Evolutionary conservation across 139 green algal species (phyloP), one percentile per base, ranked within the genome.

Genomic region (Chlamydomonas incerta): DNA sequence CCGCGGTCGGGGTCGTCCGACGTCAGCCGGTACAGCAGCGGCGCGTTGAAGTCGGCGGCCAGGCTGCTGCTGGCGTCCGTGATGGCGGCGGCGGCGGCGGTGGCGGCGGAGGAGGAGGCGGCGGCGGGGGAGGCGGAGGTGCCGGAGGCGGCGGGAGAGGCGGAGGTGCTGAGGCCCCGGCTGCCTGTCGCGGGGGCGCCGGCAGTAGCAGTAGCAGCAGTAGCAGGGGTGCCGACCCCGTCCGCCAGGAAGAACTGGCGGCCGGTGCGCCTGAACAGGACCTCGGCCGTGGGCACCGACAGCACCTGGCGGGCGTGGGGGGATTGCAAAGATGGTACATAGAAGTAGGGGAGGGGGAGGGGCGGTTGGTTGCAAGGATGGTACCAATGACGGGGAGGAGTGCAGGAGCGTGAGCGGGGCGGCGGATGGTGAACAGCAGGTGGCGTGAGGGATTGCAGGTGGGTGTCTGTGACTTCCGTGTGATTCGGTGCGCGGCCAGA

Each of bases 1-100:
- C 85, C 87, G 24, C 88, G 71, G 35, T 85, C 34, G 0, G 88
- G 72, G 9, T 88, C 84, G 71, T 97, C 93, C 31, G 86, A 58
- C 0, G 90, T 90, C 90, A 97, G 90, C 8, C 90, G 90, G 47
- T 88, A 65, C 79, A 95, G 82, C 82, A 95, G 82, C 6, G 90
- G 91, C 50, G 74, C 72, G 8, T 47, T 11, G 31, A n/a, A 34
- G 24, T 17, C 62, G 35, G 34, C 46, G 15, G 69, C n/a, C n/a
- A 18, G 29, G 74, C 46, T 23, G 37, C 26, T 35, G 72, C 23
- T 31, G 21, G 17, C 55, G 60, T 23, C 77, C 17, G 58, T 26
- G 24, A n/a, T 15, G 37, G 66, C 60, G 52, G 60, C 46, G 41
- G 23, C 29, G 41, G 41, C 6, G 41, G 41, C 41, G 41, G 41